Conservation (phyloP, 179 eudicot species). For the Actinidia arguta region DNA sequence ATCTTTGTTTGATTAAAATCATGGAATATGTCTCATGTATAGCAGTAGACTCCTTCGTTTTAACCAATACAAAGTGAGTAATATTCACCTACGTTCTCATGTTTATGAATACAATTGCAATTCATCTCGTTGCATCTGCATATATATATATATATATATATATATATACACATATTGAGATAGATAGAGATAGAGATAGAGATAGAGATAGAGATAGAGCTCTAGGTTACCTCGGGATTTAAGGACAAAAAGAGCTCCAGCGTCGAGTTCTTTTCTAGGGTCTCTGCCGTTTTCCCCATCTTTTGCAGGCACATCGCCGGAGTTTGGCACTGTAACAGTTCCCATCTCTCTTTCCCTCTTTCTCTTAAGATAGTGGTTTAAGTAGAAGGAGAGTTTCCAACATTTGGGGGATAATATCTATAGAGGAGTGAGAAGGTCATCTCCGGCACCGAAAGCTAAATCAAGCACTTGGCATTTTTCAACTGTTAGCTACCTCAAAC, state of each 20-base stretch:
- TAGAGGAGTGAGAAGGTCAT: background rate
- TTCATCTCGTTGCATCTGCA: no score
- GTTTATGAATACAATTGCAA: no score
- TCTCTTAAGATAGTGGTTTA: conserved; percentile 6
- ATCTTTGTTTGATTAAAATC: no score
- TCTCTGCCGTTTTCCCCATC: conserved; percentile 18
- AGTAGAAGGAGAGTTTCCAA: background rate
- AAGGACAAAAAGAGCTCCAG: conserved; percentile 54
- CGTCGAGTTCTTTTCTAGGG: conserved; percentile 29
- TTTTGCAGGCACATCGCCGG: background rate
- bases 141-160: no score
- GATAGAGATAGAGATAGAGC: background rate
- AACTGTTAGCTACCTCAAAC: no score
- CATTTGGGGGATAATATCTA: background rate
- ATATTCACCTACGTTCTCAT: no score
- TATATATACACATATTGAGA: no score
- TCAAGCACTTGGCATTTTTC: no score
- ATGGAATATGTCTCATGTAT: no score
- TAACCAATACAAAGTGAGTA: no score
- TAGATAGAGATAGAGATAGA: no score
- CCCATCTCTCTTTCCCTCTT: conserved; percentile 16
- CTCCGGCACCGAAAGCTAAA: background rate
- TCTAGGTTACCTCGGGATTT: conserved; percentile 45
- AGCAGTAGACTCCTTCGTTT: no score
- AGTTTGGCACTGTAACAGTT: conserved; percentile 7